These are phyloP conservation scores for Teratosphaeria nubilosa DNA, from an alignment of 2,329 filamentous ascomycete species.

Conservation along the genomic window DNA sequence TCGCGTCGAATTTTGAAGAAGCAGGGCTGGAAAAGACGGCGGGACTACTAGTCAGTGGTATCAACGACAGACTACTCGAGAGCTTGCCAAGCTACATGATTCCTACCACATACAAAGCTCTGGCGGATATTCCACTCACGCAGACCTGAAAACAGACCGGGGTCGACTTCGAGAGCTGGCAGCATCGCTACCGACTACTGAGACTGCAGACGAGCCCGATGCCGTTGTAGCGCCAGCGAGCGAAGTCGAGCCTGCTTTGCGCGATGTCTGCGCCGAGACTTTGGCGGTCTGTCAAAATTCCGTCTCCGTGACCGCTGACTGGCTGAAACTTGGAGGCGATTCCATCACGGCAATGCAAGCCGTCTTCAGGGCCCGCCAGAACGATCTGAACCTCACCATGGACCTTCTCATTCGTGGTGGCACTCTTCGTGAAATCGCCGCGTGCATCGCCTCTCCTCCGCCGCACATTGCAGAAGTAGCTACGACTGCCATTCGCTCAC, in stretches of 20 bases:
- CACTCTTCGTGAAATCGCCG: background rate
- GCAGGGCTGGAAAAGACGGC: no score
- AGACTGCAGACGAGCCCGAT: background rate
- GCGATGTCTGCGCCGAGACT: background rate
- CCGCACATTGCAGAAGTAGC: background rate
- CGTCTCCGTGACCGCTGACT: background rate
- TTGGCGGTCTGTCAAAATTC: background rate
- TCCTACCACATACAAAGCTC: background rate
- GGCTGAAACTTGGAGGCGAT: background rate
- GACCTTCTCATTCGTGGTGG: background rate
- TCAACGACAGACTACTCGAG: background rate
- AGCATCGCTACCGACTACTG: background rate
- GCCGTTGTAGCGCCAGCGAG: background rate
- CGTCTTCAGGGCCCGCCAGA: background rate
- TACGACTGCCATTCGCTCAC: background rate
- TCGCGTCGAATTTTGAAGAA: no score
- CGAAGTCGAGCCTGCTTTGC: background rate
- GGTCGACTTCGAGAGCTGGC: background rate
- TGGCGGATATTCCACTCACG: background rate
- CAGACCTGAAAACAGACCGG: background rate
- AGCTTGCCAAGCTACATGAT: background rate
- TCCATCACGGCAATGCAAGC: background rate
- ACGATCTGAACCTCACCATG: background rate
- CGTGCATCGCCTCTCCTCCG: background rate
- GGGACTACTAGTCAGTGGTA: no score